Evolutionary conservation across 805 yeast genomes (phyloP), one percentile per base, ranked within the genome.

Genomic region (Metschnikowia peoriensis): DNA sequence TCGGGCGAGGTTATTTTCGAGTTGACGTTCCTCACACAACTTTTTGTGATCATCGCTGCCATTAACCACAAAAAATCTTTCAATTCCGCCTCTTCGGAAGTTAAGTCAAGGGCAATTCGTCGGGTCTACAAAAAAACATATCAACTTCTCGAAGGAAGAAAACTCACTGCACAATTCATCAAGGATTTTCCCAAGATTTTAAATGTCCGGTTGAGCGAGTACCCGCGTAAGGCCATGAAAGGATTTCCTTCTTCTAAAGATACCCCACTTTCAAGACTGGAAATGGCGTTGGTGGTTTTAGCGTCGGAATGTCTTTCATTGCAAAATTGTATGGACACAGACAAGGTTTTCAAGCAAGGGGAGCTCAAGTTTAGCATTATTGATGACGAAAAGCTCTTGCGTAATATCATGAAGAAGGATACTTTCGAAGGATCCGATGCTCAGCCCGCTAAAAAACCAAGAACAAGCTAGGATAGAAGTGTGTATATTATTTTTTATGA

Each of bases 1-100:
- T 75, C 81, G 41, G 83, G 85, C 10, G 88, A 83, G 37, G 72
- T 85, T 1, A 63, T 79, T 16, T 77, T 85, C n/a, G 93, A 88
- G 64, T 66, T 81, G 39, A 68, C 77, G 1, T 66, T 86, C 17
- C 48, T 87, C 5, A 52, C 85, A 6, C 86, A 85, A 58, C 72
- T 81, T 2, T 58, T 85, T 9, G 71, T 82, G 1, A 71, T 68
- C 29, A 53, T 70, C 16, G 47, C 60, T 1, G 52, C 64, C 16
- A 63, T 72, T 39, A 59, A 73, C 52, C 54, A 63, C 11, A 46
- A 63, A 7, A 54, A 59, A 9, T 46, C 68, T 1, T 60, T 59
- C 66, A 51, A 58, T 61, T 65, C 54, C 59, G 65, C 65, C 49
- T 58, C 51, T 49, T 68, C n/a, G 69, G 53, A 51, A 6, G 47